Conservation (phyloP, 2,329 filamentous ascomycete genomes). For the Fusarium staphyleae region DNA sequence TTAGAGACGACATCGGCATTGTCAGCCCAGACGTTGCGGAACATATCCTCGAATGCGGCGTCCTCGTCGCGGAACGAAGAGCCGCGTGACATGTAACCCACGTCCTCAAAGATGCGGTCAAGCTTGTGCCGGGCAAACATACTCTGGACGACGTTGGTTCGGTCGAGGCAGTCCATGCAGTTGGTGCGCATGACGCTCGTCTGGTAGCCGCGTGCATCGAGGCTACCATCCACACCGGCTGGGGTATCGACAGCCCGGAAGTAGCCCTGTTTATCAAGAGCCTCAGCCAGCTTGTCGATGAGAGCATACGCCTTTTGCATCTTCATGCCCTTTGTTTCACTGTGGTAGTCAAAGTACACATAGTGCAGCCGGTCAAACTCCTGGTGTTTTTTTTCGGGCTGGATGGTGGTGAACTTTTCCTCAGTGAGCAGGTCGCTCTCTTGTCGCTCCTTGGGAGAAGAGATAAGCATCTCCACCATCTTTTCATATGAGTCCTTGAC, state of each 20-base stretch:
- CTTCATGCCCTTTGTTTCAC: conserved; percentile 92
- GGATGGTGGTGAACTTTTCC: conserved; percentile 84
- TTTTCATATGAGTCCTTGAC: conserved; percentile 96
- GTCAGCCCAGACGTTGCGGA: conserved; percentile 98
- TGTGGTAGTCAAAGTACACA: conserved; percentile 98
- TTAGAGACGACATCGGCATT: conserved; percentile 95
- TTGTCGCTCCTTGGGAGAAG: conserved; percentile 69
- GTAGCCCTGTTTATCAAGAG: conserved; percentile 81
- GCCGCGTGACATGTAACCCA: conserved; percentile 78
- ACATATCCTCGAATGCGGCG: conserved; percentile 82
- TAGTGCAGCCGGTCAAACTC: conserved; percentile 90
- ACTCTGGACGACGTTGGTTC: conserved; percentile 97
- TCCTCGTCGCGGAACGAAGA: conserved; percentile 81
- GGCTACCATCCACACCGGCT: conserved; percentile 69
- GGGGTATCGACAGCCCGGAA: conserved; percentile 92
- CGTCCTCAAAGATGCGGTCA: conserved; percentile 85
- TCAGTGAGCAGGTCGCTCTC: conserved; percentile 71
- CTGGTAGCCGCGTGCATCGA: conserved; percentile 84
- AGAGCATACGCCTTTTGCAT: conserved; percentile 92
- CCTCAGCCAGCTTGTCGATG: conserved; percentile 80
- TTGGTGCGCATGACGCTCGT: conserved; percentile 94
- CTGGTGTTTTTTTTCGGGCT: conserved; percentile 64
- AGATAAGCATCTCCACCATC: conserved; percentile 78
- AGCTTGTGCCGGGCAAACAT: conserved; percentile 92
- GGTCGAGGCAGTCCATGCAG: conserved; percentile 98